A percentile compares a stretch with the other conserved stretches of the same genome.
Evolutionary conservation across 2,329 filamentous ascomycete species (phyloP).

Genomic region (Xylaria sp.): DNA sequence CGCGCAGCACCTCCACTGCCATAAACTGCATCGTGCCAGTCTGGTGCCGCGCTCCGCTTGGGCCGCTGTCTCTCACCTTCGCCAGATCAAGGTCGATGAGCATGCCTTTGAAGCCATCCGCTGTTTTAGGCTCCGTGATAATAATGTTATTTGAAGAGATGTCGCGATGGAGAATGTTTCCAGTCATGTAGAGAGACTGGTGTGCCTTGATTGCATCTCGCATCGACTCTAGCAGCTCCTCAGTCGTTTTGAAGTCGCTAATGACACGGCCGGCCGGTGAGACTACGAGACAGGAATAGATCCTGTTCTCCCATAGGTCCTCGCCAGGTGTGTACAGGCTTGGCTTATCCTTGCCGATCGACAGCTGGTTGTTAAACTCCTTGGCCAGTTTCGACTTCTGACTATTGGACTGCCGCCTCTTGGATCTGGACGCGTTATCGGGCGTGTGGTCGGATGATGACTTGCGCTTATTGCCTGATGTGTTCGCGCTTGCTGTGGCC

Average conservation of each 20-base stretch:
- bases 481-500: not conserved
- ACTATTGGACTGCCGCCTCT: not conserved
- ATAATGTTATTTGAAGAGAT: constrained; percentile 33
- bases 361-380: not conserved
- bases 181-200: constrained; percentile 26
- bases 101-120: constrained; percentile 25
- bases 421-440: not conserved
- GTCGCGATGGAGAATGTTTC: constrained; percentile 33
- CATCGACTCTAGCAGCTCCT: constrained; percentile 26
- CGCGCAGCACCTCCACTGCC: constrained; percentile 34
- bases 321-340: not conserved
- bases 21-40: constrained; percentile 29
- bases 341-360: not conserved
- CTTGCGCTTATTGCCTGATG: not conserved
- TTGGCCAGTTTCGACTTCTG: not conserved
- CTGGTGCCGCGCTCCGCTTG: not conserved
- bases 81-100: constrained; percentile 37
- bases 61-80: constrained; percentile 8
- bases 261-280: not conserved
- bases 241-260: not conserved
- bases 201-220: constrained; percentile 33
- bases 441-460: not conserved
- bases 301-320: not conserved
- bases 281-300: constrained; percentile 15
- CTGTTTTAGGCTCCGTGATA: constrained; percentile 14